A percentile compares a stretch with the other conserved stretches of the same genome.
phyloP scores from a whole-genome alignment of 306 rosid genomes.

The Vicia faba region DNA sequence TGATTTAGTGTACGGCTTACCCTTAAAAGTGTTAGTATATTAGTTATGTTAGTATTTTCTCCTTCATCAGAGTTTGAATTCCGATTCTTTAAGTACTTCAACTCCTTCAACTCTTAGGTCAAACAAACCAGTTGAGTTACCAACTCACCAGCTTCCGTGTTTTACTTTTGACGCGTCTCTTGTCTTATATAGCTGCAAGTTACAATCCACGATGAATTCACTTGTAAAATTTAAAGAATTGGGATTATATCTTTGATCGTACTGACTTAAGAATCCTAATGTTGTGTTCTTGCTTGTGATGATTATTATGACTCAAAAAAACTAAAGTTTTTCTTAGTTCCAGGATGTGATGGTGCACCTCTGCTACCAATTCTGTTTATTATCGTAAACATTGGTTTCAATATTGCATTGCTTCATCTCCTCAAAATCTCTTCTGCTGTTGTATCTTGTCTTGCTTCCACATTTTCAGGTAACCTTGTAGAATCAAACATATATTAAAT shows the following conservation, averaged over 20 bases:
- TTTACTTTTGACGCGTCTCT: neutral
- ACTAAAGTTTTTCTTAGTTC: constrained; percentile 10
- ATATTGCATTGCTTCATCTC: constrained; percentile 83
- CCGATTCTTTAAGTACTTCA: neutral
- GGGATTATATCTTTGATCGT: constrained; percentile 20
- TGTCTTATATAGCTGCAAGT: constrained; percentile 13
- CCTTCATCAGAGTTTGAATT: neutral
- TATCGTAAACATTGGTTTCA: constrained; percentile 56
- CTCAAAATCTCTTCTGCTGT: constrained; percentile 91
- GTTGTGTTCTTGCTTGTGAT: neutral
- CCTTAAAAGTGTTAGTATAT: neutral
- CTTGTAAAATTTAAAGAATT: constrained; percentile 26
- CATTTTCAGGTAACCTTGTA: constrained; percentile 70
- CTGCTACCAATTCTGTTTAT: constrained; percentile 49
- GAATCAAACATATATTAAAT: neutral
- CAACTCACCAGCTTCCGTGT: too few species aligned
- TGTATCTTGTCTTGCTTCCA: constrained; percentile 84
- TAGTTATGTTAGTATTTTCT: too few species aligned
- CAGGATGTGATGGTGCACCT: constrained; percentile 67
- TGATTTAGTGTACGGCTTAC: too few species aligned
- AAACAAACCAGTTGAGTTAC: too few species aligned
- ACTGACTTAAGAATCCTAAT: constrained; percentile 1
- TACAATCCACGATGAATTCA: constrained; percentile 8
- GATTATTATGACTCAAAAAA: constrained; percentile 11
- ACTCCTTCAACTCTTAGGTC: too few species aligned